Conservation (phyloP, 2,329 filamentous ascomycete genomes). For the Pseudofabraea citricarpa region DNA sequence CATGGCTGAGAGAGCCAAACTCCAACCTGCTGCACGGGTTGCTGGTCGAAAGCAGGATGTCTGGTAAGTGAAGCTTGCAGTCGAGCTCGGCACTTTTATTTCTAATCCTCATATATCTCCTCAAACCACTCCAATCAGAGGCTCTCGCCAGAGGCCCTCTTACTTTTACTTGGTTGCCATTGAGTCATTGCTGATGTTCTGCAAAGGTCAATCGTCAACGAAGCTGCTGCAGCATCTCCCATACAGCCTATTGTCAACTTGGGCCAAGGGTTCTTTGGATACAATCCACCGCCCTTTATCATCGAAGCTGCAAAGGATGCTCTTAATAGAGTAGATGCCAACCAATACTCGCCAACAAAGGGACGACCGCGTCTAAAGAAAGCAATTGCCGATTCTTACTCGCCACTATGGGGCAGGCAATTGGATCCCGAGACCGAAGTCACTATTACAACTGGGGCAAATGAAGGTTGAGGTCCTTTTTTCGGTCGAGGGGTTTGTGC, state of each 20-base stretch:
- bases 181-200: too few species aligned
- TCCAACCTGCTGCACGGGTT: constrained; percentile 50
- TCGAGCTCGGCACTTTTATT: neutral
- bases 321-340: constrained; percentile 89
- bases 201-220: constrained; percentile 59
- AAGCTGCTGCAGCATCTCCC: constrained; percentile 57
- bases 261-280: constrained; percentile 75
- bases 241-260: constrained; percentile 62
- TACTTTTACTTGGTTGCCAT: too few species aligned
- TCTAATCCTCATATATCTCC: neutral
- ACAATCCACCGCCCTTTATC: constrained; percentile 90
- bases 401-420: constrained; percentile 76
- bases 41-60: constrained; percentile 53
- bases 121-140: neutral
- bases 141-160: too few species aligned
- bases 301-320: constrained; percentile 87
- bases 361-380: constrained; percentile 87
- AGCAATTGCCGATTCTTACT: constrained; percentile 89
- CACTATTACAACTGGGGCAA: constrained; percentile 87
- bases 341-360: constrained; percentile 96
- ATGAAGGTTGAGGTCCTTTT: constrained; percentile 51
- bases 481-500: neutral
- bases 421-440: constrained; percentile 89
- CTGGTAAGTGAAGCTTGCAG: constrained; percentile 37
- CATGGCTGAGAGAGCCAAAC: constrained; percentile 23